phyloP scores from a whole-genome alignment of 352 stramenopile genomes.

The Phytophthora sp. region DNA sequence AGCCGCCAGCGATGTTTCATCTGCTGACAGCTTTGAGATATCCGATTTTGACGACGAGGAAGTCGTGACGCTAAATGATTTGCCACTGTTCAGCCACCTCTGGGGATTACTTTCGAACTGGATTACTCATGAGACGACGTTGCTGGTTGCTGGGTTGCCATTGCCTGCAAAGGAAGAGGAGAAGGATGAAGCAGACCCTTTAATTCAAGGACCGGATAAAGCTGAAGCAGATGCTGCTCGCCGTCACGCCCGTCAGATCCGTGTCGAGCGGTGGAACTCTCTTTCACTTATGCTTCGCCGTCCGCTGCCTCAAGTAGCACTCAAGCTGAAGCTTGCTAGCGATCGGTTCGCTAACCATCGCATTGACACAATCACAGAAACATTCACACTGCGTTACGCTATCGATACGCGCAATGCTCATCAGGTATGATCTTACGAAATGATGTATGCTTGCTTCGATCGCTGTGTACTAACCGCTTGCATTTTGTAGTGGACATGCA shows the following conservation, averaged over 20 bases:
- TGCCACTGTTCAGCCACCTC: slow-evolving; percentile 74
- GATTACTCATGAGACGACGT: slow-evolving; percentile 75
- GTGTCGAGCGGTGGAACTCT: slow-evolving; percentile 68
- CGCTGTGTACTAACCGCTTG: background rate
- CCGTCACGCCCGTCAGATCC: slow-evolving; percentile 55
- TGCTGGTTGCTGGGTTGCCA: slow-evolving; percentile 53
- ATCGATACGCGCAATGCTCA: slow-evolving; percentile 72
- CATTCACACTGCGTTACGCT: slow-evolving; percentile 61
- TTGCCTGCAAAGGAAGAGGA: slow-evolving; percentile 29
- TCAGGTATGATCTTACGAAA: slow-evolving; percentile 38
- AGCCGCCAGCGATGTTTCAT: slow-evolving; percentile 53
- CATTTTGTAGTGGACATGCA: slow-evolving; percentile 62
- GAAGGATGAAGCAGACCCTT: slow-evolving; percentile 1
- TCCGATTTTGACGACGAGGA: slow-evolving; percentile 79
- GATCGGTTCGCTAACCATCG: slow-evolving; percentile 63
- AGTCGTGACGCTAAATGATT: slow-evolving; percentile 68
- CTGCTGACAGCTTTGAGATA: slow-evolving; percentile 58
- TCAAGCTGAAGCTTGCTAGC: slow-evolving; percentile 52
- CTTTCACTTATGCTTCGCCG: slow-evolving; percentile 69
- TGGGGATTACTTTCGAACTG: slow-evolving; percentile 74
- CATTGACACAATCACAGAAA: slow-evolving; percentile 63
- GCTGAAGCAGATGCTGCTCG: slow-evolving; percentile 46
- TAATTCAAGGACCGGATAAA: slow-evolving; percentile 24
- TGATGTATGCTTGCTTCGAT: background rate
- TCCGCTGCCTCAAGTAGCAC: slow-evolving; percentile 53